These are phyloP conservation scores for Paratinospora sagittata DNA, from an alignment of 164 flowering plant species.

Conservation along the genomic window DNA sequence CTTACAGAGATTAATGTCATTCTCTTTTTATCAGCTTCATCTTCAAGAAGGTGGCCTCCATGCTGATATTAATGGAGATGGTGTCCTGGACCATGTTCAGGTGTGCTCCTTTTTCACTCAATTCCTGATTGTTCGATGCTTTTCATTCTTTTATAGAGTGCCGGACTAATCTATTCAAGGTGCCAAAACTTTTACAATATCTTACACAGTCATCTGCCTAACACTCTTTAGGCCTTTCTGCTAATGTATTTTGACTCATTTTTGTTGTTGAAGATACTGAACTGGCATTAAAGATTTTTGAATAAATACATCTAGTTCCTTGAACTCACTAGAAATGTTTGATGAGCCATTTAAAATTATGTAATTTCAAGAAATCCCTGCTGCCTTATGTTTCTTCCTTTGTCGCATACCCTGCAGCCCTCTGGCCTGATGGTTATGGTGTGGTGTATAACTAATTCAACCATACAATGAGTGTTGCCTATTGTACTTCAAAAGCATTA, in stretches of 20 bases:
- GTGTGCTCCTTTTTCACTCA: no score
- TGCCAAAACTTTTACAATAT: not conserved
- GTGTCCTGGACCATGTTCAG: no score
- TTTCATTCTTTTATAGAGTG: no score
- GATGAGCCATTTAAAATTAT: not conserved
- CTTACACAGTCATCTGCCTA: not conserved
- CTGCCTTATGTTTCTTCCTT: not conserved
- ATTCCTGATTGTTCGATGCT: no score
- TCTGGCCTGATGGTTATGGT: not conserved
- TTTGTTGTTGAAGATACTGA: no score
- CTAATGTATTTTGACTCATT: not conserved
- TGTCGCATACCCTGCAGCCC: not conserved
- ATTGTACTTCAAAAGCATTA: no score
- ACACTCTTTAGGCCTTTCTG: not conserved
- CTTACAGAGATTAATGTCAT: constrained; percentile 3
- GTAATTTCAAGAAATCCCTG: not conserved
- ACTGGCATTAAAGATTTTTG: no score
- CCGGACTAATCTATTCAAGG: not conserved
- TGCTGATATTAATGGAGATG: no score
- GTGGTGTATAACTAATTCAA: not conserved
- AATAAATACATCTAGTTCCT: no score
- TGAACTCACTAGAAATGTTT: no score
- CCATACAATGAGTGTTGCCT: no score
- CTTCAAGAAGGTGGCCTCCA: constrained; percentile 99
- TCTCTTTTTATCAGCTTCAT: constrained; percentile 60